Percentiles rank a stretch among this genome's conserved stretches.
These are phyloP conservation scores for Penicillium bovifimosum DNA, from an alignment of 495 filamentous ascomycete species.

Conservation along the genomic window DNA sequence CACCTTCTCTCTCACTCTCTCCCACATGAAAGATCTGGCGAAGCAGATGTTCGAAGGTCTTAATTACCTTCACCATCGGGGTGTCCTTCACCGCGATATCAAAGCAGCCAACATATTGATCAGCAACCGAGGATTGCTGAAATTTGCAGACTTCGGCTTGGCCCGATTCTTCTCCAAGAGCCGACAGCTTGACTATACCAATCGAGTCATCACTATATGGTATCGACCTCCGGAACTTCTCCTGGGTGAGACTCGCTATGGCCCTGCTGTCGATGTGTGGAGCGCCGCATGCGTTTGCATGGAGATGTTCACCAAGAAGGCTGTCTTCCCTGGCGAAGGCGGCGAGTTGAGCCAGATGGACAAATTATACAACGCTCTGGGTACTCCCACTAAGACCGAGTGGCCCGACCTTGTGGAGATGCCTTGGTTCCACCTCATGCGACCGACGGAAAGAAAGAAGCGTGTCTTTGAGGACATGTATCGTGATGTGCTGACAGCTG, in stretches of 20 bases:
- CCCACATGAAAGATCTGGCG: conserved; percentile 90
- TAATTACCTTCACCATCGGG: conserved; percentile 87
- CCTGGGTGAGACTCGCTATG: conserved; percentile 90
- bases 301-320: conserved; percentile 92
- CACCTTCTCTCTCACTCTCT: conserved; percentile 74
- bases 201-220: conserved; percentile 96
- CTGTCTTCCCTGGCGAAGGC: conserved; percentile 93
- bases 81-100: conserved; percentile 93
- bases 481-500: conserved; percentile 61
- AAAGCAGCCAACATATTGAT: conserved; percentile 94
- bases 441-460: conserved; percentile 66
- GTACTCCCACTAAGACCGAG: conserved; percentile 74
- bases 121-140: conserved; percentile 79
- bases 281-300: conserved; percentile 94
- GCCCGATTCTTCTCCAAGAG: conserved; percentile 96
- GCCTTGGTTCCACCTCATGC: conserved; percentile 91
- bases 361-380: conserved; percentile 89
- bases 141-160: conserved; percentile 93
- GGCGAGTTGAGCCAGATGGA: conserved; percentile 93
- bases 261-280: conserved; percentile 95
- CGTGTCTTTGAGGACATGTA: conserved; percentile 83
- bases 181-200: conserved; percentile 92
- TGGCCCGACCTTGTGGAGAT: conserved; percentile 89
- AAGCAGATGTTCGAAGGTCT: conserved; percentile 92
- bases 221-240: conserved; percentile 92